Evolutionary conservation across 495 filamentous ascomycete species (phyloP), one percentile per base, ranked within the genome.

Genomic region (Xanthoparmelia taractica): DNA sequence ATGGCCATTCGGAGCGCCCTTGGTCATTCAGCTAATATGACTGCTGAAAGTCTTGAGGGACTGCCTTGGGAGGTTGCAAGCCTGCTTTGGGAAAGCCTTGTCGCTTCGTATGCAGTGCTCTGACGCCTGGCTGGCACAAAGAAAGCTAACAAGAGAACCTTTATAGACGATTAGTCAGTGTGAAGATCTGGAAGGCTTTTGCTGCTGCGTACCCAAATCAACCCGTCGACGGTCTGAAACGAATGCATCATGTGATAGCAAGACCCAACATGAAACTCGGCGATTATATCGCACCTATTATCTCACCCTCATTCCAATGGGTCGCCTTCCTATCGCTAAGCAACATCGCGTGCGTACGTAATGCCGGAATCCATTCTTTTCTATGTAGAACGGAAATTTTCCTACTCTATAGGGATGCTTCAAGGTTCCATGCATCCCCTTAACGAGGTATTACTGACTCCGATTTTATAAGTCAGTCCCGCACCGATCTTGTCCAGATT

Each of bases 141-240:
- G 1, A n/a, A 17, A 15, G 33, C 61, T 64, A 23, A 61, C 33
- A 13, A 37, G 45, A 41, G 27, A 41, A 8, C n/a, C 12, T 23
- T 4, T 34, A 33, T n/a, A 72, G 70, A 15, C 57, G 67, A 12
- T 17, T 73, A 2, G 63, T 69, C 57, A 73, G 71, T 50, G 57
- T 72, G 36, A 63, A 65, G 20, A 37, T 67, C 20, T 73, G 72
- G 72, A 69, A 66, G 41, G 55, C 57, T 20, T 73, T 73, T 57
- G 65, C 60, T 23, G 54, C 43, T 55, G 61, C 64, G 33, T 71
- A 66, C 40, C 67, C 58, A 12, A 31, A 65, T 33, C 60, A 70
- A 37, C 43, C 54, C 38, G 56, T 67, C 27, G 23, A 33, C 11
- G 17, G 27, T 15, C 47, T 69, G 25, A 64, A 63, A 27, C 40